Base-by-base conservation (phyloP, 345 rosid species). In the Hibiscus trionum region DNA sequence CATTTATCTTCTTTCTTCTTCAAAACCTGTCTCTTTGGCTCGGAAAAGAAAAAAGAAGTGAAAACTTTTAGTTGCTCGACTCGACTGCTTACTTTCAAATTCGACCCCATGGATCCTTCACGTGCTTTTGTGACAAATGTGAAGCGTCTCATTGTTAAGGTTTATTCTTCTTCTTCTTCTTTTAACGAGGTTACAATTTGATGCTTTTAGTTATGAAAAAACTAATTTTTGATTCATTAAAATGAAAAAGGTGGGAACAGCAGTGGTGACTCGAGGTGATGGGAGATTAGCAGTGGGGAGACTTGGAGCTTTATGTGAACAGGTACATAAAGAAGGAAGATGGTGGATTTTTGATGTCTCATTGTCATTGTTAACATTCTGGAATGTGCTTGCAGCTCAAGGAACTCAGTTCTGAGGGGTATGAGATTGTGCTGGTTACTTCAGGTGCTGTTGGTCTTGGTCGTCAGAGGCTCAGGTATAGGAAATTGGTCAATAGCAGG, bases 361-460 rank as follows among this genome's bases (percentile, higher is more conserved):
- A 53, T 53, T 53, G 19, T 53, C 21, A 53, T 53, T 53, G 19
- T 53, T 53, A 39, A 39, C 44, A 39, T 39, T 39, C 44, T 39
- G 0, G 44, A 39, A 1, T 1, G 7, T 69, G 33, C 77, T 7
- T 74, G 76, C 83, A 86, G 88, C 79, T 86, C 58, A 82, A 86
- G 66, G 90, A 86, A 70, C 65, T 84, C 70, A 86, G 78, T 64
- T 77, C 80, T 46, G 78, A 77, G 59, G 85, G 81, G 2, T 86
- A 61, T 70, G 88, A 86, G 76, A 78, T 86, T 69, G 79, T 84
- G 66, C 37, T 84, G 80, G 88, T 86, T 27, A 61, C 85, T 56
- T 84, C 90, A 17, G 90, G 90, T 39, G 90, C 90, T 50, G 86
- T 86, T 52, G 90, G 90, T 26, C 81, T 86, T 4, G 88, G 90